A percentile compares a stretch with the other conserved stretches of the same genome.
Evolutionary conservation across 305 asterid species (phyloP).

Genomic region (Fraxinus albicans): DNA sequence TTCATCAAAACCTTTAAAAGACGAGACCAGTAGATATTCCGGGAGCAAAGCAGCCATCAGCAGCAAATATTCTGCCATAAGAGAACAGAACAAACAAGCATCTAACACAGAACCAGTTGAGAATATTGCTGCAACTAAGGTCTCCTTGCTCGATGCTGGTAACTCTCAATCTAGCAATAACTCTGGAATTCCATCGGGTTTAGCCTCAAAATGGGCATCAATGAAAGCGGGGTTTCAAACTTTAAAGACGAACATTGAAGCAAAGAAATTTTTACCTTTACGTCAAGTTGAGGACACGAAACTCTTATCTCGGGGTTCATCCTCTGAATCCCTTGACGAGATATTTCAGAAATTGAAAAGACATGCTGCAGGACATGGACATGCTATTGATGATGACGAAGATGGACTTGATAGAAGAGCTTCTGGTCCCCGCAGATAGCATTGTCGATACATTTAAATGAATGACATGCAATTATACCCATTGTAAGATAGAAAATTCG

Average conservation of each 20-base stretch:
- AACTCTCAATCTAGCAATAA: conserved; percentile 37
- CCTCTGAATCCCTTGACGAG: conserved; percentile 82
- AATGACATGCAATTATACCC: conserved; percentile 6
- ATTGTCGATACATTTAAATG: background rate
- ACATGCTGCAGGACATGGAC: conserved; percentile 42
- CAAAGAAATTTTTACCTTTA: conserved; percentile 68
- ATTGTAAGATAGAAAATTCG: conserved; percentile 25
- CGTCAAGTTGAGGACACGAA: conserved; percentile 60
- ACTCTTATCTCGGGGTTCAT: conserved; percentile 43
- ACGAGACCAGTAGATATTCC: conserved; percentile 47
- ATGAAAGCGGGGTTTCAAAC: conserved; percentile 85
- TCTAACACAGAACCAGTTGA: conserved; percentile 43
- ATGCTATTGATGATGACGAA: conserved; percentile 35
- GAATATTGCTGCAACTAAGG: conserved; percentile 64
- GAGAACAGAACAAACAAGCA: conserved; percentile 63
- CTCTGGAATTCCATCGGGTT: conserved; percentile 41
- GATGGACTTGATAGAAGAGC: conserved; percentile 38
- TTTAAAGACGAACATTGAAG: conserved; percentile 64
- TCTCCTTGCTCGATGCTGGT: conserved; percentile 59
- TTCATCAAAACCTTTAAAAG: conserved; percentile 63
- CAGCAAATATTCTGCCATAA: conserved; percentile 71
- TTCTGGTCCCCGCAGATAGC: conserved; percentile 35
- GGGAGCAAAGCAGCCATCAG: conserved; percentile 77
- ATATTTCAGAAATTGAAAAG: conserved; percentile 83
- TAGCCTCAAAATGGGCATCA: conserved; percentile 90